Evolutionary conservation across 805 yeast genomes (phyloP), one percentile per base, ranked within the genome.

Genomic region (Sugiyamaella marilandica): DNA sequence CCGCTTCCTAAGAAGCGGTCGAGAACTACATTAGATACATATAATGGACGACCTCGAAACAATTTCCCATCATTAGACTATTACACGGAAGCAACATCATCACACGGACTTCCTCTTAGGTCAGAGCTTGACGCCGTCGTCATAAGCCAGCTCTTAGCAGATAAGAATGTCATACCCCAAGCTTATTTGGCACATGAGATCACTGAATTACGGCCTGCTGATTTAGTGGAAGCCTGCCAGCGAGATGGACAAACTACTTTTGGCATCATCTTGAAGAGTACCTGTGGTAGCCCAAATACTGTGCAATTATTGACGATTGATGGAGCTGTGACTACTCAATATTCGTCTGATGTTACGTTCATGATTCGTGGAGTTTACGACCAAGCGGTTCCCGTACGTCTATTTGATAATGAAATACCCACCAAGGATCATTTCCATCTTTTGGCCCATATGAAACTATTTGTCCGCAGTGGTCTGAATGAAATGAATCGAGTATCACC

Each of bases 191-290:
- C 13, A 18, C 48, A 39, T 43, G 39, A 41, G 13, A 49, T 31
- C n/a, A 31, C 18, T 35, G 19, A 37, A 13, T 14, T 52, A 5
- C 44, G 24, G 10, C 41, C 45, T 2, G 58, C 56, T 8, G 58
- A 55, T 34, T 11, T 50, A 18, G 54, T 55, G 13, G 58, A 55
- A 36, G 35, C 21, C 5, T 18, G 49, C 14, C n/a, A 16, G 7
- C 34, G 56, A 19, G 54, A 52, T 29, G 56, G 56, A 18, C 24
- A 41, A 13, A 41, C 51, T 2, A 26, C 39, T n/a, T 55, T 53
- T 50, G 56, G 56, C 11, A 33, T 55, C 2, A 51, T 55, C n/a
- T 10, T 50, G 8, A 26, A 37, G 7, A 16, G 9, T 5, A 31
- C 18, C 16, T 16, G 10, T 19, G 18, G 16, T 5, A 10, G 19